These are phyloP conservation scores for Apiospora aurea DNA, from an alignment of 2,329 filamentous ascomycete genomes.

Conservation along the genomic window DNA sequence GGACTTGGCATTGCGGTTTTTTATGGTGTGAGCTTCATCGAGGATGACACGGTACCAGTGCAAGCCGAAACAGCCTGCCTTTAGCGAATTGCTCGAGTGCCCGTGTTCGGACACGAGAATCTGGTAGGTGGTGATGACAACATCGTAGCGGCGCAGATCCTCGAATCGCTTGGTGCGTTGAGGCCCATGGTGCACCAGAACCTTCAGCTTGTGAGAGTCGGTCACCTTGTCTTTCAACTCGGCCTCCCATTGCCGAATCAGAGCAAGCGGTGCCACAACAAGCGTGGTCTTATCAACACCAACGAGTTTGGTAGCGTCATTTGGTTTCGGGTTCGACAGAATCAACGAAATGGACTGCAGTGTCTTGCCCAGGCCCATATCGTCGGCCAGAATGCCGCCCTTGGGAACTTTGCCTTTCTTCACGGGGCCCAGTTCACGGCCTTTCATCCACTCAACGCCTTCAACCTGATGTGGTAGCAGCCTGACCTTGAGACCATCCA, in stretches of 20 bases:
- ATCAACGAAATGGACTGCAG: conserved; percentile 92
- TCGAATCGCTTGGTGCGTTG: conserved; percentile 80
- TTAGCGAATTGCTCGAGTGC: conserved; percentile 68
- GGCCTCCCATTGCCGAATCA: conserved; percentile 97
- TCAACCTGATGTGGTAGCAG: conserved; percentile 94
- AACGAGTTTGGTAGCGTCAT: conserved; percentile 54
- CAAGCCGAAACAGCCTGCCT: conserved; percentile 86
- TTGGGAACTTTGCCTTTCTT: conserved; percentile 86
- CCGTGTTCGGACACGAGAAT: conserved; percentile 92
- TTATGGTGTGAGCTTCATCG: conserved; percentile 97
- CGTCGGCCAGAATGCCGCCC: conserved; percentile 93
- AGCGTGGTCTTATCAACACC: conserved; percentile 80
- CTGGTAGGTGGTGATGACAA: conserved; percentile 97
- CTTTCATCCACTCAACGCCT: conserved; percentile 93
- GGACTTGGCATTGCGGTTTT: conserved; percentile 95
- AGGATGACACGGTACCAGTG: conserved; percentile 96
- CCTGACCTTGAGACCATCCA: conserved; percentile 86
- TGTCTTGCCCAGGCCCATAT: conserved; percentile 97
- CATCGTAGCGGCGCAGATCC: conserved; percentile 84
- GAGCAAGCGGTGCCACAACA: conserved; percentile 88
- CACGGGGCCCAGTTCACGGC: conserved; percentile 85
- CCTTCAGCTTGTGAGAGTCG: conserved; percentile 72
- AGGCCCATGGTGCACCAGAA: conserved; percentile 90
- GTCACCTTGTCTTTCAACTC: conserved; percentile 87
- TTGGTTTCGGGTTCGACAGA: conserved; percentile 79